Base-by-base conservation (phyloP, 768 basidiomycete genomes). In the Fibroporia radiculosa region DNA sequence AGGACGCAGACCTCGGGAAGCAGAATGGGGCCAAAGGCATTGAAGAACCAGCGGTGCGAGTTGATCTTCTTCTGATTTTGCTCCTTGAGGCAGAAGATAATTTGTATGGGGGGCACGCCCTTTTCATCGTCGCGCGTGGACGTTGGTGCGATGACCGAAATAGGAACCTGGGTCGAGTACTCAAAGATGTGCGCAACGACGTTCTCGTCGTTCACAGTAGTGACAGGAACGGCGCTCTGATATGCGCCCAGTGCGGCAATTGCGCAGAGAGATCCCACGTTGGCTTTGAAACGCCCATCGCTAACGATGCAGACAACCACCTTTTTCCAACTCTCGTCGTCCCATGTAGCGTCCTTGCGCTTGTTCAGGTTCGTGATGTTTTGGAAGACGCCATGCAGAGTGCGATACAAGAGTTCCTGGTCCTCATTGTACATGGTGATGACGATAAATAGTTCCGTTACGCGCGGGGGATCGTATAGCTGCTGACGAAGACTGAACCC, bases 361-460 rank as follows among this genome's bases (percentile, higher is more conserved):
- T 86, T 92, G 77, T 92, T 93, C 53, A 97, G 97, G 56, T 98
- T 87, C 52, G 93, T 86, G 49, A 98, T 95, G 65, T 99, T 98
- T 50, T 95, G 65, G 93, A 97, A 97, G 56, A 97, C 84, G 51
- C 89, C 89, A 58, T 97, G 95, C 31, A 98, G 71, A 0, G 95
- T 97, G 52, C 86, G 82, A 22, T 88, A 79, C 58, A 91, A 89
- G n/a, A 91, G 76, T 5, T 80, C 82, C 70, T 91, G 92, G 75
- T 92, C 88, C 63, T 93, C 90, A 51, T 92, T 91, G 68, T 91
- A 92, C 3, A 84, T 89, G 5, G 91, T 96, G 51, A 97, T 88
- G 8, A 92, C 93, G 56, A 98, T 95, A 20, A 97, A 75, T 6
- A 98, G 63, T 52, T 98, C 95, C 1, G 95, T 98, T 51, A 87